phyloP scores from a whole-genome alignment of 2,329 filamentous ascomycete genomes.

The Ceratocystis harringtonii region DNA sequence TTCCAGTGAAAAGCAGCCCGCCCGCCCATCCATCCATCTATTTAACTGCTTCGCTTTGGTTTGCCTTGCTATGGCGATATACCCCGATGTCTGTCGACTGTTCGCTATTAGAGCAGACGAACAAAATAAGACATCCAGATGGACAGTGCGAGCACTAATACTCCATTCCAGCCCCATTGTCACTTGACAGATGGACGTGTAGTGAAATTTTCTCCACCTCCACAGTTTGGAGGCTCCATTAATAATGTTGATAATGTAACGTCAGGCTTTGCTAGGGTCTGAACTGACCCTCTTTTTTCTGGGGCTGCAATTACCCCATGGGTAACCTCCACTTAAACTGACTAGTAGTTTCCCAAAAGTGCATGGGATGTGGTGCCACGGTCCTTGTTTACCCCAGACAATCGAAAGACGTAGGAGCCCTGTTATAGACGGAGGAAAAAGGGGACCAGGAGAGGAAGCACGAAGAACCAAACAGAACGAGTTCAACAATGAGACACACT shows the following conservation, averaged over 20 bases:
- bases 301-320: slow-evolving; percentile 9
- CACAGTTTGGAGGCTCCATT: neutral
- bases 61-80: too few relatives aligned
- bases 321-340: neutral
- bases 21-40: too few relatives aligned
- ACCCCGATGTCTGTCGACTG: too few relatives aligned
- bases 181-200: slow-evolving; percentile 2
- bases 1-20: too few relatives aligned
- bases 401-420: neutral
- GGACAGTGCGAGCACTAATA: neutral
- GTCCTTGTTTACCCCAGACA: slow-evolving; percentile 13
- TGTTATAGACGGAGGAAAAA: neutral
- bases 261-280: neutral
- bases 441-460: neutral
- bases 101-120: neutral
- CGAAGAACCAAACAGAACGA: neutral
- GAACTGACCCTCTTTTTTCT: neutral
- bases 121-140: neutral
- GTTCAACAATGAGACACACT: neutral
- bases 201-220: neutral
- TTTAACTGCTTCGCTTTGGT: too few relatives aligned
- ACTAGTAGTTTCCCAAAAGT: slow-evolving; percentile 8
- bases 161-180: neutral
- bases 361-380: slow-evolving; percentile 10
- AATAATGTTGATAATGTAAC: neutral